Evolutionary conservation across 2,329 filamentous ascomycete genomes (phyloP).

Genomic region (Acrocalymma vagum): DNA sequence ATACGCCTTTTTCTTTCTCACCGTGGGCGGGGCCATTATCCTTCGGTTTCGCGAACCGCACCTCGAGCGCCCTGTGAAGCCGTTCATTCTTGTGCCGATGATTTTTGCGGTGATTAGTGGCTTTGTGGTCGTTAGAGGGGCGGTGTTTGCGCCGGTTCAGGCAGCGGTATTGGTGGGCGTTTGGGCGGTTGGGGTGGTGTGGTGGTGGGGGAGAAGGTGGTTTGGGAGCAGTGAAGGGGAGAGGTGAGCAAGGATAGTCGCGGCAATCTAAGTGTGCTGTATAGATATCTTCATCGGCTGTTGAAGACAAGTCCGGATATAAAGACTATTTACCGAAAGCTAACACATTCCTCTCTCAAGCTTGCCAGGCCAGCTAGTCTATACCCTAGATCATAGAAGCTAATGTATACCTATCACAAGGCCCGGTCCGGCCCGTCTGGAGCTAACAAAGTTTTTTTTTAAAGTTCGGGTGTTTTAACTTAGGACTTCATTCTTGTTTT

Average conservation of each 20-base stretch:
- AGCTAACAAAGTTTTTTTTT: too few species aligned
- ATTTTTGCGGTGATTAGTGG: constrained; percentile 65
- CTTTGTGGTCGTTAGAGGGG: constrained; percentile 45
- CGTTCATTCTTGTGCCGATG: constrained; percentile 61
- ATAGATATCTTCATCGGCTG: too few species aligned
- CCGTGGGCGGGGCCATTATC: constrained; percentile 67
- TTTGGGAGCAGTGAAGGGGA: background rate
- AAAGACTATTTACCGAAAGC: too few species aligned
- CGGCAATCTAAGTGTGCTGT: too few species aligned
- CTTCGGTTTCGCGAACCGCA: constrained; percentile 65
- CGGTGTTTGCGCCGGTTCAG: constrained; percentile 44
- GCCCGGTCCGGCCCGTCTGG: too few species aligned
- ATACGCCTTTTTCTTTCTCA: constrained; percentile 72
- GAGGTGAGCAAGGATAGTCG: background rate
- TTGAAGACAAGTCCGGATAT: too few species aligned
- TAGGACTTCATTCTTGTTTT: too few species aligned
- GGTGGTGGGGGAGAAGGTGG: constrained; percentile 13
- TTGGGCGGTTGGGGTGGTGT: constrained; percentile 34
- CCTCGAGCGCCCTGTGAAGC: constrained; percentile 65
- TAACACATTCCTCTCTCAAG: too few species aligned
- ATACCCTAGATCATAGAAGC: too few species aligned
- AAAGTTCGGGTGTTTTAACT: too few species aligned
- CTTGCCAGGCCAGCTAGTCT: too few species aligned
- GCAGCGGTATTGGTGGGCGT: constrained; percentile 38
- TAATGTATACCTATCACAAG: too few species aligned